Evolutionary conservation across 2,329 filamentous ascomycete genomes (phyloP).

Genomic region (Macrophomina pseudophaseolina): DNA sequence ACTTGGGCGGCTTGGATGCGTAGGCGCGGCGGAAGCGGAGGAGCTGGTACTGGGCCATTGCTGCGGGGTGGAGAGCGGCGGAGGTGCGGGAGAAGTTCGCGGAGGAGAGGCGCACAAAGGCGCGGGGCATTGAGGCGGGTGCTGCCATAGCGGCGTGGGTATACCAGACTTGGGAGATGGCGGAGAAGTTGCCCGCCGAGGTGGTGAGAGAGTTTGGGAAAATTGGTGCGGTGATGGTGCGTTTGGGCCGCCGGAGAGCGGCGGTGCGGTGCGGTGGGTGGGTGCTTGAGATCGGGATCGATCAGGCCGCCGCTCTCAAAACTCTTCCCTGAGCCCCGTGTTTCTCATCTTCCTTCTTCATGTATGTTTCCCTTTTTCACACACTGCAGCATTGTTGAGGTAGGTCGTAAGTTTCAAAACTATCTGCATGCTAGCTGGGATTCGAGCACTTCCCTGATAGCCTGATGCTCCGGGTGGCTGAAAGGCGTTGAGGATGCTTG

Average conservation of each 20-base stretch:
- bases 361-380: neutral
- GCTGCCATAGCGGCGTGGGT: slow-evolving; percentile 36
- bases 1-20: neutral
- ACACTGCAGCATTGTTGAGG: neutral
- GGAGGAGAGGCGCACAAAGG: slow-evolving; percentile 36
- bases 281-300: slow-evolving; percentile 10
- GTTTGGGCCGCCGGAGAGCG: slow-evolving; percentile 6
- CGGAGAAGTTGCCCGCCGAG: neutral
- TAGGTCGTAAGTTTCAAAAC: neutral
- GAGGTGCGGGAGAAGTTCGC: slow-evolving; percentile 17
- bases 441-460: neutral
- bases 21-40: slow-evolving; percentile 38
- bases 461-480: neutral
- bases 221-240: slow-evolving; percentile 17
- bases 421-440: neutral
- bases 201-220: slow-evolving; percentile 17
- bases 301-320: neutral
- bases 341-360: neutral
- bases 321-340: neutral
- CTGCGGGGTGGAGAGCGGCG: slow-evolving; percentile 29
- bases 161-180: slow-evolving; percentile 1
- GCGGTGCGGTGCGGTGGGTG: neutral
- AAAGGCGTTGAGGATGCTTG: neutral
- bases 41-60: slow-evolving; percentile 29
- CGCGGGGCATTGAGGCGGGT: slow-evolving; percentile 41